Base-by-base conservation (phyloP, 2,329 filamentous ascomycete genomes). In the Botrytis cinerea region DNA sequence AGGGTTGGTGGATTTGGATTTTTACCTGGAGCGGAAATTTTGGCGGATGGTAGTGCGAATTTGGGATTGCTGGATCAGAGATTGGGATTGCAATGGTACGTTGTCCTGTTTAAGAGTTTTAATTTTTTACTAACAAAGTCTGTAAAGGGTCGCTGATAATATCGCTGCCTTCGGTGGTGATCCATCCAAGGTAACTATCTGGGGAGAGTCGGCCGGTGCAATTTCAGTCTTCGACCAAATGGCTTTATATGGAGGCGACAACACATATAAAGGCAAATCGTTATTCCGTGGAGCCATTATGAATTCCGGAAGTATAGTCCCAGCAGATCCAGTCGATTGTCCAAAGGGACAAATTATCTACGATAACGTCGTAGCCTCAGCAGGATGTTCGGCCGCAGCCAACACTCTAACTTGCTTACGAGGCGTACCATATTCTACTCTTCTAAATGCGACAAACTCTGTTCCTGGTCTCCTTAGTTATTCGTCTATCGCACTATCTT, bases 191-290 rank as follows among this genome's bases (percentile, higher is more conserved):
- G 83, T 85, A 2, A 85, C 83, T 12, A 80, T 85, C 69, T 86
- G 82, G 84, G 85, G 83, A 25, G 83, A 86, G 76, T 79, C 77
- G 9, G 90, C 91, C 0, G 91, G 91, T 0, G 84, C 89, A 22
- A 93, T 94, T 75, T 94, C 91, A 0, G 91, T 93, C 1, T 87
- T 92, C 67, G 88, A 94, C 78, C 93, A 95, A 77, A 93, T 94
- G 88, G 84, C 89, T 1, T 84, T 95, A 18, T 94, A 93, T 77
- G 87, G 89, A 48, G 93, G 93, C 10, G 85, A 95, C 81, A 88
- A 89, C 79, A 90, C 84, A 0, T 94, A 95, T 83, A 93, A 94
- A 3, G 91, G 90, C 71, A 89, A 91, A 78, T 85, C 90, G 1
- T 85, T 96, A 0, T 95, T 96, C 86, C 88, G 91, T 40, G 92